Percentiles rank a stretch among this genome's conserved stretches.
These are phyloP conservation scores for Ogataea henricii DNA, from an alignment of 805 yeast genomes.

Conservation along the genomic window DNA sequence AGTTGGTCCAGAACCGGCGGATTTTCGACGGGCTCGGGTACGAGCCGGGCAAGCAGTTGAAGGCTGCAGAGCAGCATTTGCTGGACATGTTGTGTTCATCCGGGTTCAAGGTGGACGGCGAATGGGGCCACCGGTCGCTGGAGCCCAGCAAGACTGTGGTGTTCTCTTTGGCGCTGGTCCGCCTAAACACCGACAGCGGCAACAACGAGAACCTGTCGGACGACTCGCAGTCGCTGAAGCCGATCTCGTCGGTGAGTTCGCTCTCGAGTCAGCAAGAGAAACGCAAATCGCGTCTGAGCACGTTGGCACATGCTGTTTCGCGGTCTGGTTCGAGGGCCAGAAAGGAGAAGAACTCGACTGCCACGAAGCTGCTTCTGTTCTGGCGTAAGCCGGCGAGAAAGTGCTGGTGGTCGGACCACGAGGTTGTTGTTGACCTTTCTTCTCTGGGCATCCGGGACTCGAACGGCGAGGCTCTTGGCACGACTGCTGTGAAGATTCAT, in stretches of 20 bases:
- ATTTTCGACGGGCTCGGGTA: constrained; percentile 84
- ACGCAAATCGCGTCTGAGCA: constrained; percentile 59
- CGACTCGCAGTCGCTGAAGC: constrained; percentile 37
- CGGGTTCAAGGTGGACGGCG: constrained; percentile 66
- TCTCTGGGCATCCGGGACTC: constrained; percentile 26
- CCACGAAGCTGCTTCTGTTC: constrained; percentile 72
- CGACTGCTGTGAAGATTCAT: constrained; percentile 66
- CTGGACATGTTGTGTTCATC: constrained; percentile 93
- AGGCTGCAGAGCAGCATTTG: constrained; percentile 92
- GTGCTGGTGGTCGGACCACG: constrained; percentile 93
- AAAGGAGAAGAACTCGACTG: constrained; percentile 39
- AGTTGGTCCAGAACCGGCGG: constrained; percentile 53
- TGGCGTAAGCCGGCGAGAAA: constrained; percentile 99
- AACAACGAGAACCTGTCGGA: constrained; percentile 17
- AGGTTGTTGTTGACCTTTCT: constrained; percentile 45
- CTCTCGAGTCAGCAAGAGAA: constrained; percentile 26
- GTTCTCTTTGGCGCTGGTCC: constrained; percentile 75
- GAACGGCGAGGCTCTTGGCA: constrained; percentile 31
- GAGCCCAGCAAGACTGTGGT: constrained; percentile 89
- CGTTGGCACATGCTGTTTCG: constrained; percentile 61
- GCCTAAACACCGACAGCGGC: constrained; percentile 41
- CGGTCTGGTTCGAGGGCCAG: constrained; percentile 39
- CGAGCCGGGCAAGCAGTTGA: constrained; percentile 53
- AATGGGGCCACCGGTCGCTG: constrained; percentile 88
- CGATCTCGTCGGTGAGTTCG: constrained; percentile 27